Percentiles rank a stretch among this genome's conserved stretches.
Conservation (phyloP, 2,329 filamentous ascomycete species). For the Talaromyces sp. region DNA sequence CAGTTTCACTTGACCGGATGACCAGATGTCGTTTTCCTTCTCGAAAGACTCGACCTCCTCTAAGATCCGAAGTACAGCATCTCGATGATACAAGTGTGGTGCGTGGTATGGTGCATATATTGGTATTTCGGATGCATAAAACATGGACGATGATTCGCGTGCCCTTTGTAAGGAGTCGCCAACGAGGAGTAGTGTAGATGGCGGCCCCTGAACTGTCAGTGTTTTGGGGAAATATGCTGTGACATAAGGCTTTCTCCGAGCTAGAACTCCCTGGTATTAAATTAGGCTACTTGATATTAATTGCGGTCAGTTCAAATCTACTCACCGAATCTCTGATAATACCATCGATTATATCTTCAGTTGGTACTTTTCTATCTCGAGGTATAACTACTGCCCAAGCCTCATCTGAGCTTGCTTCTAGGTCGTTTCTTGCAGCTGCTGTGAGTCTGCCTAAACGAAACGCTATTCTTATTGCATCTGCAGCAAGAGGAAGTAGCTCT, state of each 20-base stretch:
- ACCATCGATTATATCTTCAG: not conserved
- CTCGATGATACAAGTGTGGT: slow-evolving; percentile 47
- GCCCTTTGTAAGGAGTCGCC: not conserved
- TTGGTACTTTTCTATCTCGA: not conserved
- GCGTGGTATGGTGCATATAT: slow-evolving; percentile 60
- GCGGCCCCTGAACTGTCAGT: slow-evolving; percentile 58
- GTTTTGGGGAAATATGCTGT: slow-evolving; percentile 58
- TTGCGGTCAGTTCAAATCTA: not conserved
- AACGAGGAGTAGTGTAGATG: slow-evolving; percentile 23
- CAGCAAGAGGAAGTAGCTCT: slow-evolving; percentile 3
- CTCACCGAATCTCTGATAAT: not conserved
- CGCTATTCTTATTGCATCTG: not conserved
- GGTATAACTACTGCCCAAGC: not conserved
- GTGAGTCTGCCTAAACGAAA: not conserved
- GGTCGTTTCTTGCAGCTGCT: not conserved
- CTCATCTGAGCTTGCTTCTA: not conserved
- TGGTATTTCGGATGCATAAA: slow-evolving; percentile 32
- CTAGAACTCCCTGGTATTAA: not conserved
- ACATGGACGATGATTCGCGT: not conserved
- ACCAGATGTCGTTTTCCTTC: not conserved
- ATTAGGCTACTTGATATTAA: not conserved
- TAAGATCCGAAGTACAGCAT: not conserved
- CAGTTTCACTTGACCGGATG: not conserved
- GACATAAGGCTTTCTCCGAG: slow-evolving; percentile 46
- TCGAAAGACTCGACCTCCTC: not conserved